phyloP scores from a whole-genome alignment of 2,329 filamentous ascomycete genomes.

The Colletotrichum magnum region DNA sequence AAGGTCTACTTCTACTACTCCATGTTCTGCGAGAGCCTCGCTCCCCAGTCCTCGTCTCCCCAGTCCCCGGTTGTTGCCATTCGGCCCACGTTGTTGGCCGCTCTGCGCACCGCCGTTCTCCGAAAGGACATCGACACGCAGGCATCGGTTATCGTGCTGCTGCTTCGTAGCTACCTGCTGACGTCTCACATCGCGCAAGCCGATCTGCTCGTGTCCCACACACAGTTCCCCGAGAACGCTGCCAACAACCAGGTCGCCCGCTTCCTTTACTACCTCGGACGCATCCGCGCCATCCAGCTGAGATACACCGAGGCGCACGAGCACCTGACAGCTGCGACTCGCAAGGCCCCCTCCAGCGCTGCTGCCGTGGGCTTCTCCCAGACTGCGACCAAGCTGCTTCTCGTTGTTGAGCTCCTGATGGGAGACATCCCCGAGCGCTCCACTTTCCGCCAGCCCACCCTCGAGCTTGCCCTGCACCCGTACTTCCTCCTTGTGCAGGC shows the following conservation, averaged over 20 bases:
- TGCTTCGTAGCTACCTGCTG: constrained; percentile 95
- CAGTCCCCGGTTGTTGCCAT: constrained; percentile 90
- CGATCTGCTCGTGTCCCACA: constrained; percentile 95
- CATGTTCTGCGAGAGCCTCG: constrained; percentile 92
- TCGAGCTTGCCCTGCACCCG: constrained; percentile 90
- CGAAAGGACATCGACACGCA: constrained; percentile 98
- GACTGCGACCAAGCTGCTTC: constrained; percentile 94
- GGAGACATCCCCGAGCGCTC: constrained; percentile 97
- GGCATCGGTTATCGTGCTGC: constrained; percentile 92
- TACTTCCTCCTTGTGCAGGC: constrained; percentile 96
- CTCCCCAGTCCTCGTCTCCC: constrained; percentile 88
- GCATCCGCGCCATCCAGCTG: constrained; percentile 95
- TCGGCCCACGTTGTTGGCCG: constrained; percentile 87
- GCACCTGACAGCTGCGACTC: constrained; percentile 91
- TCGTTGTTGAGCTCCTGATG: constrained; percentile 98
- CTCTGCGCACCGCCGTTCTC: constrained; percentile 93
- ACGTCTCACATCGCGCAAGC: constrained; percentile 98
- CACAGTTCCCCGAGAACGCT: constrained; percentile 92
- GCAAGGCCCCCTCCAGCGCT: constrained; percentile 91
- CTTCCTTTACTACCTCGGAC: constrained; percentile 96
- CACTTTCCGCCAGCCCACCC: constrained; percentile 89
- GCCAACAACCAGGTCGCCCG: constrained; percentile 98
- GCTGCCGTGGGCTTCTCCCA: constrained; percentile 96
- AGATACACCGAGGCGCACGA: constrained; percentile 98
- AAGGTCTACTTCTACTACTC: constrained; percentile 99